Conservation (phyloP, 2,329 filamentous ascomycete species). For the Pseudopyrenochaeta lycopersici region DNA sequence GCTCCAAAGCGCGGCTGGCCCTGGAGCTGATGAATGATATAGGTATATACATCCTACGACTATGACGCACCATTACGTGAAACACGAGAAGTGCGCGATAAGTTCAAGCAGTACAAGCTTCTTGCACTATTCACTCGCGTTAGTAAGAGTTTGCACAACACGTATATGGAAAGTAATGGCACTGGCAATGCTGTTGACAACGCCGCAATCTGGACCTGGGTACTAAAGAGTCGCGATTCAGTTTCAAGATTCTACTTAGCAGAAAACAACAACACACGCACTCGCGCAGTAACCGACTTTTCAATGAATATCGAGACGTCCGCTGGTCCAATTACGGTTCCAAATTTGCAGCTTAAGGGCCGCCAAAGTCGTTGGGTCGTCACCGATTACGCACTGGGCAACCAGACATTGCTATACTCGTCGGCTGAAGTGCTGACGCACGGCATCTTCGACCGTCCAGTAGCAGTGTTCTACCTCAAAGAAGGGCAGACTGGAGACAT, state of each 20-base stretch:
- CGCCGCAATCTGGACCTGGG: conserved; percentile 59
- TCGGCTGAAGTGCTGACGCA: conserved; percentile 62
- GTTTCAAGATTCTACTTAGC: conserved; percentile 61
- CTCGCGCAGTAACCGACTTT: conserved; percentile 57
- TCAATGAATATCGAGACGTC: conserved; percentile 60
- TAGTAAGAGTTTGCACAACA: conserved; percentile 60
- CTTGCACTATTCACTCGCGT: conserved; percentile 64
- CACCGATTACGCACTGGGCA: conserved; percentile 62
- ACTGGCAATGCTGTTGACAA: conserved; percentile 57
- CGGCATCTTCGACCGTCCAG: conserved; percentile 56
- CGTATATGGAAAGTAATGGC: conserved; percentile 64
- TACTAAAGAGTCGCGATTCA: conserved; percentile 61
- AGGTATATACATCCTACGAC: conserved; percentile 59
- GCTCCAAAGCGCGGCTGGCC: not conserved
- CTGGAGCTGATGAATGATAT: not conserved
- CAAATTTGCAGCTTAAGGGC: conserved; percentile 60
- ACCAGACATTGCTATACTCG: conserved; percentile 59
- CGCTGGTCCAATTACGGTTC: conserved; percentile 53
- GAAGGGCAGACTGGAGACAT: conserved; percentile 61
- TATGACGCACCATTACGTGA: conserved; percentile 63
- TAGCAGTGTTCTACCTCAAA: conserved; percentile 61
- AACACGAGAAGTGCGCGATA: conserved; percentile 62
- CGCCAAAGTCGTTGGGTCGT: conserved; percentile 65
- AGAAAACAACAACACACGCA: conserved; percentile 58
- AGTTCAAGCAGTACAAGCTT: conserved; percentile 65